These are phyloP conservation scores for Asterella californica DNA, from an alignment of 225 moss, liverwort and hornwort species.

Conservation along the genomic window DNA sequence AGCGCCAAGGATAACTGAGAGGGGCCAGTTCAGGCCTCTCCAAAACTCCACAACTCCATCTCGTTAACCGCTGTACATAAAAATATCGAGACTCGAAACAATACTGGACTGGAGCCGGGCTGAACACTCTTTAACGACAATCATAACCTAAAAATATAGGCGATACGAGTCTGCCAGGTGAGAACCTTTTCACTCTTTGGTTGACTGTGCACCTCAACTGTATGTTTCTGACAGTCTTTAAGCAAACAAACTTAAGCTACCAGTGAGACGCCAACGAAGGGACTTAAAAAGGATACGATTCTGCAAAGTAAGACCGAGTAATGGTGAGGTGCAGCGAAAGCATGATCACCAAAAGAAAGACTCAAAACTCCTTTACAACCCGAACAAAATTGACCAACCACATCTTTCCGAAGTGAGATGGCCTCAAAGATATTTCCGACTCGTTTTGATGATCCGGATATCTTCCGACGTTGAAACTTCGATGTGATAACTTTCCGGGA, in stretches of 20 bases:
- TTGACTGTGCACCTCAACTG: neutral
- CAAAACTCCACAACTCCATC: neutral
- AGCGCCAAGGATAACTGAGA: too few species aligned
- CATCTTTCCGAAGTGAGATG: neutral
- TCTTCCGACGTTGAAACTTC: neutral
- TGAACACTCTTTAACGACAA: neutral
- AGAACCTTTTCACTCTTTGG: neutral
- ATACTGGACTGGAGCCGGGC: neutral
- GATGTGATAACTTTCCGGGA: neutral
- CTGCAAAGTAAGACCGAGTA: neutral
- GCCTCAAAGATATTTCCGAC: neutral
- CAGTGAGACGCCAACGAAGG: neutral
- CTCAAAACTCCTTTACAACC: neutral
- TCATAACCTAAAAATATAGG: neutral
- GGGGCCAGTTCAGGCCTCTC: neutral
- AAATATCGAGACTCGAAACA: neutral
- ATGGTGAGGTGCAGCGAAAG: neutral
- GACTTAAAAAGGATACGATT: neutral
- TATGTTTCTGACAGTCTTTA: neutral
- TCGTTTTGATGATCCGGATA: neutral
- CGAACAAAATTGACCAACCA: neutral
- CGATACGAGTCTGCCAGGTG: neutral
- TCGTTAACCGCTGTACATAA: neutral
- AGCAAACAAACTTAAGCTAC: neutral
- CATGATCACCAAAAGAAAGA: neutral